Evolutionary conservation across 345 rosid genomes (phyloP).

Genomic region (Litchi chinensis): DNA sequence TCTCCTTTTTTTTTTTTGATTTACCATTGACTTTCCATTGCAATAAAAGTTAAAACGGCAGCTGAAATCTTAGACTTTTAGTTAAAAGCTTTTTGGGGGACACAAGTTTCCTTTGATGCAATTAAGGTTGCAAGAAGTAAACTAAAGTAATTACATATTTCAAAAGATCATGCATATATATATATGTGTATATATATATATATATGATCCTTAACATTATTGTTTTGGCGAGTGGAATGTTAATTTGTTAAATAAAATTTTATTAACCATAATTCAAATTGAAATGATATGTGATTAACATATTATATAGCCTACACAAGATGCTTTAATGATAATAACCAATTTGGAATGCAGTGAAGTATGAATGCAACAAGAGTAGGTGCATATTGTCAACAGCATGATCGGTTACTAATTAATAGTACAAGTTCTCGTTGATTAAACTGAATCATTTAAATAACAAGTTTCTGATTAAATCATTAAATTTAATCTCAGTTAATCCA

Average conservation of each 20-base stretch:
- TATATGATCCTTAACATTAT: too few species aligned
- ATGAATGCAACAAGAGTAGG: slow-evolving; percentile 9
- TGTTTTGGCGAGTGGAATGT: background rate
- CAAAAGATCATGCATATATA: background rate
- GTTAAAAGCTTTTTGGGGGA: background rate
- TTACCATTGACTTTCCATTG: background rate
- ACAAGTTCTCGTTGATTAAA: background rate
- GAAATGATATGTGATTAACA: background rate
- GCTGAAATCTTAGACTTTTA: background rate
- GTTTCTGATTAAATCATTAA: background rate
- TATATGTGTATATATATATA: background rate
- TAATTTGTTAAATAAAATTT: background rate
- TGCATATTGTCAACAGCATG: slow-evolving; percentile 14
- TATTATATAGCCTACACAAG: background rate
- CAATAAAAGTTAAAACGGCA: too few species aligned
- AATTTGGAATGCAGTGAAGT: background rate
- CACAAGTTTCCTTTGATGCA: background rate
- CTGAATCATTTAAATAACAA: background rate
- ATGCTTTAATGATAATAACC: background rate
- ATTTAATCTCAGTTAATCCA: background rate
- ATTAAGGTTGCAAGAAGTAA: background rate
- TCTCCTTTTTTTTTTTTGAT: background rate
- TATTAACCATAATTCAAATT: background rate
- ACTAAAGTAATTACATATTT: background rate
- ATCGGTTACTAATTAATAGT: slow-evolving; percentile 8